These are phyloP conservation scores for Hibiscus mutabilis DNA, from an alignment of 345 rosid genomes.

Conservation along the genomic window DNA sequence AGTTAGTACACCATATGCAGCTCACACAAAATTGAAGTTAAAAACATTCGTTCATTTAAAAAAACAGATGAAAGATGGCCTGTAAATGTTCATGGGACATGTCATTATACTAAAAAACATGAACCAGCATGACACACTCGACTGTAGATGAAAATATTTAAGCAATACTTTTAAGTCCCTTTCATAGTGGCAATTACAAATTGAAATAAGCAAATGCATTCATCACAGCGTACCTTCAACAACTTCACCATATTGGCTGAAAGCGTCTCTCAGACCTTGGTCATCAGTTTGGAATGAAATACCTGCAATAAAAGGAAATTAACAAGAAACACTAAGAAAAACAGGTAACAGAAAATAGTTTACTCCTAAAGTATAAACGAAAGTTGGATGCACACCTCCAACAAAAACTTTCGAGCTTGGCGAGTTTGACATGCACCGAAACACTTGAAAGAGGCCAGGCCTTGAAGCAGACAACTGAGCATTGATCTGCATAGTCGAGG, in stretches of 20 bases:
- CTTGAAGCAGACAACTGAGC: conserved; percentile 38
- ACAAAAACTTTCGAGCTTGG: conserved; percentile 69
- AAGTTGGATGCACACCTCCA: conserved; percentile 52
- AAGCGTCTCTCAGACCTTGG: conserved; percentile 55
- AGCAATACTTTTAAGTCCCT: not conserved
- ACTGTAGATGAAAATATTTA: not conserved
- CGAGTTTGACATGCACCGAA: conserved; percentile 72
- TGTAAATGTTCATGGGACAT: not conserved
- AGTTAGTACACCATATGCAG: not conserved
- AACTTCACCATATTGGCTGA: conserved; percentile 75
- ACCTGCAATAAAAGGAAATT: conserved; percentile 34
- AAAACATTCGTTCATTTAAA: not conserved
- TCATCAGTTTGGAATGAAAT: conserved; percentile 67
- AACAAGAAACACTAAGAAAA: not conserved
- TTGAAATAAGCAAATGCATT: not conserved
- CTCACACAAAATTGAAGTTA: not conserved
- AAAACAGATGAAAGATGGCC: not conserved
- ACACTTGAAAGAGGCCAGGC: conserved; percentile 60
- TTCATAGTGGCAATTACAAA: not conserved
- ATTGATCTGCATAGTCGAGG: conserved; percentile 43
- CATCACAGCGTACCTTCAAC: conserved; percentile 41
- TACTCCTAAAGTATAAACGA: not conserved
- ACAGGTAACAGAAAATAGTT: not conserved
- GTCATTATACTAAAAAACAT: not conserved
- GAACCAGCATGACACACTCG: not conserved